Evolutionary conservation across 2,329 filamentous ascomycete genomes (phyloP).

Genomic region (Penicillium sp.): DNA sequence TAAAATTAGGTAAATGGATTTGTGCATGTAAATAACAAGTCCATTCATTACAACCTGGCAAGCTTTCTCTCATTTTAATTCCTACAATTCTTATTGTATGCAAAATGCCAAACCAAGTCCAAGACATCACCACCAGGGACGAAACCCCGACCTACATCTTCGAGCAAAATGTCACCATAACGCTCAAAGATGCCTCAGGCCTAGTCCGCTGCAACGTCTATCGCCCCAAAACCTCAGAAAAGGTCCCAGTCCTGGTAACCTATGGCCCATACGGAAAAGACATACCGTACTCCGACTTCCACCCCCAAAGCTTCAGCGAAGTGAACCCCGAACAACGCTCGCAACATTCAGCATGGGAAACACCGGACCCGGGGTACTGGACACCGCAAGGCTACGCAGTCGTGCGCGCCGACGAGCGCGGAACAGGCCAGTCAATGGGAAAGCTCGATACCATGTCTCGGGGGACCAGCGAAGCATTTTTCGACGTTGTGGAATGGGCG

Average conservation of each 20-base stretch:
- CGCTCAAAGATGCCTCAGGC: slow-evolving; percentile 40
- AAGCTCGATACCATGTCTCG: slow-evolving; percentile 54
- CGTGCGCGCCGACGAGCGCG: slow-evolving; percentile 55
- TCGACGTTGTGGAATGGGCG: slow-evolving; percentile 54
- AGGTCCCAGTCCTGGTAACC: slow-evolving; percentile 62
- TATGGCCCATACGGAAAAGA: slow-evolving; percentile 75
- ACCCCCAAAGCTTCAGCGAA: slow-evolving; percentile 51
- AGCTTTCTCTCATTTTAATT: too few relatives aligned
- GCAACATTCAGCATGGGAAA: slow-evolving; percentile 59
- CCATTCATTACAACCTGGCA: neutral
- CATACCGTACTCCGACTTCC: slow-evolving; percentile 49
- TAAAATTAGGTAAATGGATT: slow-evolving; percentile 7
- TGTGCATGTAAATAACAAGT: neutral
- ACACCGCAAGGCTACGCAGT: slow-evolving; percentile 55
- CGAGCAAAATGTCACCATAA: slow-evolving; percentile 50
- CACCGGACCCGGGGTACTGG: slow-evolving; percentile 59
- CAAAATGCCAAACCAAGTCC: slow-evolving; percentile 28
- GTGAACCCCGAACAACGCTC: slow-evolving; percentile 56
- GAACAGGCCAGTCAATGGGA: slow-evolving; percentile 53
- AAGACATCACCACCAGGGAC: slow-evolving; percentile 34
- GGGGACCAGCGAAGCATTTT: slow-evolving; percentile 53
- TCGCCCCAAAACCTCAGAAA: slow-evolving; percentile 42
- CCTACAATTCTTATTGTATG: too few relatives aligned
- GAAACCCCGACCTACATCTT: slow-evolving; percentile 47
- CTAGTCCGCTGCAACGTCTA: slow-evolving; percentile 54